Conservation (phyloP, 768 basidiomycete genomes). For the Cantharellus anzutake region DNA sequence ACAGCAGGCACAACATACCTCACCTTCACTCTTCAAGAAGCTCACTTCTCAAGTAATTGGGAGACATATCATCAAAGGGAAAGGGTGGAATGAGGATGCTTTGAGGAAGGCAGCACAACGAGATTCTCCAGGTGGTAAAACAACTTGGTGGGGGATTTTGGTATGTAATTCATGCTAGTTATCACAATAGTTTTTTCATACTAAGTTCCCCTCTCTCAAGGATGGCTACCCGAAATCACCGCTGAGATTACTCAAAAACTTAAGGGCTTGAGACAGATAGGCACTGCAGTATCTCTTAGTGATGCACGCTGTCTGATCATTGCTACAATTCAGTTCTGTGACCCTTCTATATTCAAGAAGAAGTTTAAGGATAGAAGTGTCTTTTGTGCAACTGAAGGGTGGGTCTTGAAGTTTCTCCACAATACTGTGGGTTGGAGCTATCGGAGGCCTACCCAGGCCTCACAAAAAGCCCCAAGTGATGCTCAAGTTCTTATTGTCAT, state of each 20-base stretch:
- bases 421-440: constrained; percentile 14
- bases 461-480: constrained; percentile 8
- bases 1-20: neutral
- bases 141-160: neutral
- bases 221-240: constrained; percentile 7
- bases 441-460: constrained; percentile 13
- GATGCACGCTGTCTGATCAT: constrained; percentile 10
- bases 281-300: no score
- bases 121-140: neutral
- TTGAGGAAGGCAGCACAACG: no score
- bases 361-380: neutral
- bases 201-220: neutral
- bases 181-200: neutral
- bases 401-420: constrained; percentile 2
- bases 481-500: constrained; percentile 12
- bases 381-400: constrained; percentile 17
- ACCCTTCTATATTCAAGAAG: constrained; percentile 7
- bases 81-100: neutral
- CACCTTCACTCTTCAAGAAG: neutral
- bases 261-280: no score
- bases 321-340: constrained; percentile 11
- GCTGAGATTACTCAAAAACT: constrained; percentile 10
- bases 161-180: neutral
- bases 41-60: neutral
- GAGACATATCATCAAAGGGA: neutral